phyloP scores from a whole-genome alignment of 2,329 filamentous ascomycete genomes.

The Colletotrichum camelliae region DNA sequence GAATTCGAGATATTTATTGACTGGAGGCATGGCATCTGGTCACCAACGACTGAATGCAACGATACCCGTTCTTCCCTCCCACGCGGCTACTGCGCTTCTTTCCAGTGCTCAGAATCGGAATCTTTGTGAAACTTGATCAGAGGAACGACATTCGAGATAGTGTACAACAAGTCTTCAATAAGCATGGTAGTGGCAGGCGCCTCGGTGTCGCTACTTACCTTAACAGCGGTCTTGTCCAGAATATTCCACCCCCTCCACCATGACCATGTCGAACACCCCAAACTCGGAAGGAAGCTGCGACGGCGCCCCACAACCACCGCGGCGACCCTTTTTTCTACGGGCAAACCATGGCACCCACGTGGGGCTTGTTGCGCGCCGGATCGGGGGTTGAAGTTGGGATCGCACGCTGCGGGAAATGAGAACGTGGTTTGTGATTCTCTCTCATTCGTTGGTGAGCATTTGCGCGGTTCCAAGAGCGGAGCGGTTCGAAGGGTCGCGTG shows the following conservation, averaged over 20 bases:
- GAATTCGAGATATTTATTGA: conserved; percentile 12
- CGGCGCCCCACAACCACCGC: background rate
- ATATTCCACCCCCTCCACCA: conserved; percentile 10
- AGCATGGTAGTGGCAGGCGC: background rate
- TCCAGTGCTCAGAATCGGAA: background rate
- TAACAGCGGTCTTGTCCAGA: conserved; percentile 12
- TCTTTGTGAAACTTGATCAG: background rate
- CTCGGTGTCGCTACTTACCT: background rate
- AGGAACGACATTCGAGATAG: background rate
- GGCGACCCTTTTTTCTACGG: background rate
- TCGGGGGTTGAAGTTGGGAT: background rate
- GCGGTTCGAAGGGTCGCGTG: background rate
- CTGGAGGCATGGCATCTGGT: conserved; percentile 8
- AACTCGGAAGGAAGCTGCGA: background rate
- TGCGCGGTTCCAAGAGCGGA: background rate
- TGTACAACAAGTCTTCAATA: background rate
- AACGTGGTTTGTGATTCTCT: background rate
- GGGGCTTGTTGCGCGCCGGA: background rate
- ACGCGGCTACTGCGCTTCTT: conserved; percentile 5
- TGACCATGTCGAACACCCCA: background rate
- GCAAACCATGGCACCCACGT: conserved; percentile 21
- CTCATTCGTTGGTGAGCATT: background rate
- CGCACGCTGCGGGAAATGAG: background rate
- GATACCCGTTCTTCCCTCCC: background rate
- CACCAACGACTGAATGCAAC: background rate